These are phyloP conservation scores for Ananas comosus DNA, from an alignment of 176 grass and related monocot genomes.

Conservation along the genomic window DNA sequence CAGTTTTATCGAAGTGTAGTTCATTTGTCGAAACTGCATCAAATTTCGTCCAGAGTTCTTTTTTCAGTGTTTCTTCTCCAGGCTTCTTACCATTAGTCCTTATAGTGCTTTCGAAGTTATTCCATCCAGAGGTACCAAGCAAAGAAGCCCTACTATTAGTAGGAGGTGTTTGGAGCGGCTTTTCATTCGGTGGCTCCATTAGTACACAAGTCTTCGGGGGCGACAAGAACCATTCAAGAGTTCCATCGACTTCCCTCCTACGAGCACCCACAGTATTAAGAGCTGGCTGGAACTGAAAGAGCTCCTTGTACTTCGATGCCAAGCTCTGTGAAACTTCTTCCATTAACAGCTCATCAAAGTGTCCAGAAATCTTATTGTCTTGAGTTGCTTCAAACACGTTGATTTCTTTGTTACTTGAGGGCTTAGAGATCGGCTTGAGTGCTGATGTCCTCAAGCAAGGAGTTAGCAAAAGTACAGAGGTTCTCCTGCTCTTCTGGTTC, in stretches of 20 bases:
- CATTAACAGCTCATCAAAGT: constrained; percentile 12
- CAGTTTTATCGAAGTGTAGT: constrained; percentile 39
- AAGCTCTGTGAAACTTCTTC: constrained; percentile 37
- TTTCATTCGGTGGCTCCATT: constrained; percentile 39
- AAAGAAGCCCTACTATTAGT: constrained; percentile 23
- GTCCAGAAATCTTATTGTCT: constrained; percentile 10
- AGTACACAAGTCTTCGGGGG: constrained; percentile 74
- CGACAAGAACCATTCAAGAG: constrained; percentile 86
- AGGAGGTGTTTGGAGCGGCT: constrained; percentile 31
- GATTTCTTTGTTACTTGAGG: constrained; percentile 23
- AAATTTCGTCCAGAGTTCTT: constrained; percentile 80
- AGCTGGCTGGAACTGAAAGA: constrained; percentile 32
- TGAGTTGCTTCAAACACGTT: constrained; percentile 10
- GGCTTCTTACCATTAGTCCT: constrained; percentile 35
- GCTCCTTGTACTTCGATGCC: constrained; percentile 36
- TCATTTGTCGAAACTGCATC: constrained; percentile 50
- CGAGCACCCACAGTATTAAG: constrained; percentile 1
- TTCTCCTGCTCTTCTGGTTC: constrained; percentile 34
- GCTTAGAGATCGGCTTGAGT: constrained; percentile 40
- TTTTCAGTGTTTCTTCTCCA: constrained; percentile 90
- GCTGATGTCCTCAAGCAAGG: constrained; percentile 30
- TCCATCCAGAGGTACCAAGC: constrained; percentile 35
- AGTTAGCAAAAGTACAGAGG: constrained; percentile 10
- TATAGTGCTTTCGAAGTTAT: constrained; percentile 62
- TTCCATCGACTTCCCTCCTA: constrained; percentile 37